These are phyloP conservation scores for Peronosclerospora sorghi DNA, from an alignment of 352 stramenopile species.

Conservation along the genomic window DNA sequence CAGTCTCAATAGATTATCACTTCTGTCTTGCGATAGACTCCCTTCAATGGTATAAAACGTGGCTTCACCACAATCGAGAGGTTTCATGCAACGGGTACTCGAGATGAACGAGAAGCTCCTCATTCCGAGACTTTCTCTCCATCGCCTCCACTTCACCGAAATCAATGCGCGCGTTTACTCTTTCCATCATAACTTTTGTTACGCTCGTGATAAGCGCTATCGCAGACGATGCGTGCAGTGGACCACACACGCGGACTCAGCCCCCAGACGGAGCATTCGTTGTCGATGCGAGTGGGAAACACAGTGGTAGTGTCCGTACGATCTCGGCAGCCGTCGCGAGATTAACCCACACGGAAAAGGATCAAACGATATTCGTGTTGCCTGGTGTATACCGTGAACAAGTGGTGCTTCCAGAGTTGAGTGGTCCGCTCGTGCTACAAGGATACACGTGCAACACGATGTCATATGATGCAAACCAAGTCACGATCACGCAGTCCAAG, in stretches of 20 bases:
- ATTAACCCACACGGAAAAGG: not conserved
- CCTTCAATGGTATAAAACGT: no score
- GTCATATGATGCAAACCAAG: constrained; percentile 1
- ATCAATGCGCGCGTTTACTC: no score
- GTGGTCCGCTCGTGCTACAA: not conserved
- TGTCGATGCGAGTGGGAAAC: not conserved
- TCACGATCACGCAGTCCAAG: not conserved
- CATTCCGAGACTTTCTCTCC: no score
- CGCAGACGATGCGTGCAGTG: not conserved
- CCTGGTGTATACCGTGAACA: not conserved
- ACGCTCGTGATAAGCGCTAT: not conserved
- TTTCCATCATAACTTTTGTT: not conserved
- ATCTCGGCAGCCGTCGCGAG: not conserved
- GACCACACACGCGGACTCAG: not conserved
- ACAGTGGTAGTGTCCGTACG: not conserved
- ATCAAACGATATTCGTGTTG: not conserved
- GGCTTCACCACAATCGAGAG: no score
- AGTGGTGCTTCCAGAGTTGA: not conserved
- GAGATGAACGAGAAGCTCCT: no score
- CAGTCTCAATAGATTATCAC: no score
- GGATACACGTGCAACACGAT: constrained; percentile 1
- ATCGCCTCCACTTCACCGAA: no score
- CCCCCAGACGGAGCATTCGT: not conserved
- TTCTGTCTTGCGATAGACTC: no score
- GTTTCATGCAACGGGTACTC: no score